phyloP scores from a whole-genome alignment of 805 yeast genomes.

The Monosporozyma aerobia region DNA sequence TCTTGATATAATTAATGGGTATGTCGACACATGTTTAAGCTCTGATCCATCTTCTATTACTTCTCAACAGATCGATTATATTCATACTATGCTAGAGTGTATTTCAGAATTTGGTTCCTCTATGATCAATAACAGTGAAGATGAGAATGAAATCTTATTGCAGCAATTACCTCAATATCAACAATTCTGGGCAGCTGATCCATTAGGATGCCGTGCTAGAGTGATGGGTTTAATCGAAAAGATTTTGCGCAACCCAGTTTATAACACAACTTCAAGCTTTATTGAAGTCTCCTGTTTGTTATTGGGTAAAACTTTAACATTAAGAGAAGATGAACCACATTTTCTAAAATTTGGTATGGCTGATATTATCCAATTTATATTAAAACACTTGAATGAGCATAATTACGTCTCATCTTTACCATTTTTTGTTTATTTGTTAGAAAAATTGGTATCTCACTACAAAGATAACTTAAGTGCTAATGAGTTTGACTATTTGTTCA shows the following conservation, averaged over 20 bases:
- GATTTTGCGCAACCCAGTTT: constrained; percentile 26
- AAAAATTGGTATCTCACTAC: constrained; percentile 35
- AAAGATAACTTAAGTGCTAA: constrained; percentile 26
- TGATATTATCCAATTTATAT: constrained; percentile 22
- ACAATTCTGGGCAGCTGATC: constrained; percentile 43
- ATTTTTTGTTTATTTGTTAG: constrained; percentile 37
- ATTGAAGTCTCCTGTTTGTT: constrained; percentile 58
- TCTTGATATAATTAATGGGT: constrained; percentile 24
- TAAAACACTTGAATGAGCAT: constrained; percentile 16
- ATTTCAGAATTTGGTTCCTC: constrained; percentile 67
- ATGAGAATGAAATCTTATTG: constrained; percentile 18
- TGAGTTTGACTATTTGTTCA: constrained; percentile 31
- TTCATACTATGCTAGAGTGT: constrained; percentile 50
- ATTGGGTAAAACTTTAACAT: constrained; percentile 30
- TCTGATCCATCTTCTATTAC: constrained; percentile 5
- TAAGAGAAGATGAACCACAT: constrained; percentile 26
- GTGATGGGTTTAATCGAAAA: constrained; percentile 38
- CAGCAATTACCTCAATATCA: constrained; percentile 22
- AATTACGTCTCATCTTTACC: constrained; percentile 34
- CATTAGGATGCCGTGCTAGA: constrained; percentile 35
- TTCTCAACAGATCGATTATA: constrained; percentile 35
- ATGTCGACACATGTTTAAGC: constrained; percentile 9
- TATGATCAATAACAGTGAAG: constrained; percentile 44
- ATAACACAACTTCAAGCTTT: constrained; percentile 38
- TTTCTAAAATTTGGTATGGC: constrained; percentile 22